Evolutionary conservation across 2,329 filamentous ascomycete species (phyloP), one percentile per base, ranked within the genome.

Genomic region (Colletotrichum limetticola): DNA sequence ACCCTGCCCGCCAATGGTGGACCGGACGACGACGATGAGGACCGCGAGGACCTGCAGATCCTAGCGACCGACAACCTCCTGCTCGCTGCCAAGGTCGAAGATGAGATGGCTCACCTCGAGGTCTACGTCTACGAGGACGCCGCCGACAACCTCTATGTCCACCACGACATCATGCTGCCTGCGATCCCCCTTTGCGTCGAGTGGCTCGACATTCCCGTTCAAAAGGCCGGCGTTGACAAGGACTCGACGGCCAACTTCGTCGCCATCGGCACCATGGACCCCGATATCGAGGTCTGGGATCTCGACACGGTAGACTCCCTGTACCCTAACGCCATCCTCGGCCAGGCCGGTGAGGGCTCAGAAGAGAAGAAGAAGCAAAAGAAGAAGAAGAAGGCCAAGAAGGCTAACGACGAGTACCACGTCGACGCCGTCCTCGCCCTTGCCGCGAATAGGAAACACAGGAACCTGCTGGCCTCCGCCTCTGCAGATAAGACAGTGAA

Each of bases 111-210:
- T 22, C 96, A 98, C 83, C 88, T 99, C 30, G 97, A 99, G 82
- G 93, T 98, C 24, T 98, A 98, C 80, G 95, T 99, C 32, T 99
- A 98, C 84, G 97, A 99, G 83, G 97, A 98, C 78, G 91, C 91
- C 74, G 94, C 92, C 57, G 97, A 98, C 84, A 99, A 99, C 82
- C 92, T 99, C 74, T 99, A 99, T 82, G 96, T 99, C 28, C 97
- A 99, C 85, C 97, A 99, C 89, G 97, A 99, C 83, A 97, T 99
- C 78, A 98, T 99, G 96, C 90, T 99, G 68, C 97, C 97, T 37
- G 96, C 96, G 28, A 98, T 99, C 80, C 97, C 97, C 12, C 91
- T 99, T 7, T 97, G 95, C 79, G 90, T 98, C 53, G 97, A 99
- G 85, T 99, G 97, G 97, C 85, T 99, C 57, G 94, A 98, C 81